A percentile compares a stretch with the other conserved stretches of the same genome.
These are phyloP conservation scores for Rhizophlyctis rosea DNA, from an alignment of 192 early-diverging fungal species.

Conservation along the genomic window DNA sequence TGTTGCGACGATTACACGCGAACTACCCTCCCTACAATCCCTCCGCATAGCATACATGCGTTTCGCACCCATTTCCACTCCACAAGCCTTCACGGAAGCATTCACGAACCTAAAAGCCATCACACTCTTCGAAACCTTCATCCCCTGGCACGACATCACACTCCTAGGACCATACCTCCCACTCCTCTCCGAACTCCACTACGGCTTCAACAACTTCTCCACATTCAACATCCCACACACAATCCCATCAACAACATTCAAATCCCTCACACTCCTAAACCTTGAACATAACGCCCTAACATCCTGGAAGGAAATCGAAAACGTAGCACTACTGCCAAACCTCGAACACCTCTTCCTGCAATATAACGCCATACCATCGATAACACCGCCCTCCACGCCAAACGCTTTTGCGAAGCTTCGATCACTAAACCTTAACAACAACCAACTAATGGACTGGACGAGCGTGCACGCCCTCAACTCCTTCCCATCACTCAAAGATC, in stretches of 20 bases:
- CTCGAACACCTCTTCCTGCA: conserved; percentile 24
- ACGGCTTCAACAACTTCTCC: conserved; percentile 36
- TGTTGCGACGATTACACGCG: conserved; percentile 33
- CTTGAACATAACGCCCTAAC: conserved; percentile 36
- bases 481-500: conserved; percentile 29
- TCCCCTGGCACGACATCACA: conserved; percentile 34
- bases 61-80: conserved; percentile 13
- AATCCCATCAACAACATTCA: conserved; percentile 24
- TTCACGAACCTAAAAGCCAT: conserved; percentile 32
- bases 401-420: conserved; percentile 17
- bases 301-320: conserved; percentile 32
- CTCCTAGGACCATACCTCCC: conserved; percentile 23
- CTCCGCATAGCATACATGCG: conserved; percentile 41
- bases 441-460: conserved; percentile 23
- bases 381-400: conserved; percentile 3
- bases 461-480: conserved; percentile 35
- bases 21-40: conserved; percentile 29
- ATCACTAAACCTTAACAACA: conserved; percentile 29
- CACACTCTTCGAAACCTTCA: conserved; percentile 31
- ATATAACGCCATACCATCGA: conserved; percentile 23
- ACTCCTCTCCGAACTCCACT: conserved; percentile 32
- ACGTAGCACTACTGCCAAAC: conserved; percentile 19
- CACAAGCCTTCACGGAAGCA: neutral
- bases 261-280: conserved; percentile 26
- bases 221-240: too few species aligned